A percentile compares a stretch with the other conserved stretches of the same genome.
phyloP scores from a whole-genome alignment of 352 stramenopile genomes.

The Globisporangium sylvaticum region DNA sequence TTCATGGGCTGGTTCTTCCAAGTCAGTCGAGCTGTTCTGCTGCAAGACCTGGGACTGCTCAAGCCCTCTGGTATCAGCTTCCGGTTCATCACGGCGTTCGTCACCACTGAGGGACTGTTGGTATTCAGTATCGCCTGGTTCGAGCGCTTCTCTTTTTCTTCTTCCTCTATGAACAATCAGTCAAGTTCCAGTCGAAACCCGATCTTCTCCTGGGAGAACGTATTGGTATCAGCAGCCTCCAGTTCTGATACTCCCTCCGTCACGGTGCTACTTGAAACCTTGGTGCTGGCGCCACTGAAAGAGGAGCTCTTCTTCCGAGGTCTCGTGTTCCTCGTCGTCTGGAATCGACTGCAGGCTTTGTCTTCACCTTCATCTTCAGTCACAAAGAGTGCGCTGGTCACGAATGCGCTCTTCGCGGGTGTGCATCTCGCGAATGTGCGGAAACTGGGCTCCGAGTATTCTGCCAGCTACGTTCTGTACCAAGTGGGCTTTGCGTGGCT shows the following conservation, averaged over 20 bases:
- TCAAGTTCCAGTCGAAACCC: not conserved
- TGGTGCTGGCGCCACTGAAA: conserved; percentile 40
- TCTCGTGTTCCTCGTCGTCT: conserved; percentile 35
- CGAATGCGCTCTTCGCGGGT: conserved; percentile 40
- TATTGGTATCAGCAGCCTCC: conserved; percentile 1
- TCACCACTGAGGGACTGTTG: not conserved
- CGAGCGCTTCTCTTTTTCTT: not conserved
- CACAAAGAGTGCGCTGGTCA: conserved; percentile 23
- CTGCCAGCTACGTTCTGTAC: conserved; percentile 29
- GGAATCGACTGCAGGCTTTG: conserved; percentile 35
- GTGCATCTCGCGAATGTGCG: conserved; percentile 44
- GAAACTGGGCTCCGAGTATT: conserved; percentile 16
- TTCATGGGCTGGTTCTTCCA: conserved; percentile 38
- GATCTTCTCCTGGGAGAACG: conserved; percentile 23
- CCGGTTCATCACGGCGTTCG: not conserved
- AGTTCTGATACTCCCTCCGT: not conserved
- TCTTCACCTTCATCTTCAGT: not conserved
- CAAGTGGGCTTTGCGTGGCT: conserved; percentile 40
- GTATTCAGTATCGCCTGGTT: not conserved
- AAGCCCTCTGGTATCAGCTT: not conserved
- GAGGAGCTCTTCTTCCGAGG: conserved; percentile 73
- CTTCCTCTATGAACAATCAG: not conserved
- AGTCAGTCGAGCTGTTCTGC: not conserved
- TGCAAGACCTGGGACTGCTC: not conserved
- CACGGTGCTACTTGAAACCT: conserved; percentile 16